Base-by-base conservation (phyloP, 2,329 filamentous ascomycete species). In the Fusarium avenaceum region DNA sequence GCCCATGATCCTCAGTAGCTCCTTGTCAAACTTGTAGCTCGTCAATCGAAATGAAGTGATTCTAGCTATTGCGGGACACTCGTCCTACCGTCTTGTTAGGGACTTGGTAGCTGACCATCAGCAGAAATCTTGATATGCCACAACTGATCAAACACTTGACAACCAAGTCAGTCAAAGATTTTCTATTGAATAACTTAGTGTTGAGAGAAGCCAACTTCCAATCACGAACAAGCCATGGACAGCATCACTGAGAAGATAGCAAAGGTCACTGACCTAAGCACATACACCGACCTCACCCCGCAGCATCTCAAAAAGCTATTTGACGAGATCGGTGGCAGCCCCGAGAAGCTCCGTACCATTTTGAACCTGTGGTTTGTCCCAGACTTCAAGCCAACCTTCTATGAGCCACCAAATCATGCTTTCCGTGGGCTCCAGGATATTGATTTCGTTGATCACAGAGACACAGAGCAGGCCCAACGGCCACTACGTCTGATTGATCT, bases 281-380 rank as follows among this genome's bases (percentile, higher is more conserved):
- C 54, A 14, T 53, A 57, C 54, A 51, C 54, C 6, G 47, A 57
- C 0, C 48, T 57, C 26, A 57, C 54, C 11, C 54, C 54, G 2
- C 46, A 57, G 2, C 39, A 42, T n/a, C 30, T 57, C 15, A 53
- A 53, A 15, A 57, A 44, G n/a, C 22, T 57, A 1, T 57, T 57
- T 6, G 15, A 38, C 2, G 54, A 57, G 2, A 57, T 57, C 2
- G 54, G 54, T 0, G 38, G 54, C 15, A 53, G 47, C 4, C 54
- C 54, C 1, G 54, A 57, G 19, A 57, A 53, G 8, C 47, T 57
- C 3, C 47, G 54, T 8, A 57, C 54, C 10, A 43, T 53, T 4
- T 13, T 53, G 7, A 57, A 57, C n/a, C 4, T 57, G 13, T 57
- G 54, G 54, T 57, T 57, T 9, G 39, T 43, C 4, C 54, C 54